Evolutionary conservation across 106 monocot species (phyloP).

Genomic region (Dendrobium nobile): DNA sequence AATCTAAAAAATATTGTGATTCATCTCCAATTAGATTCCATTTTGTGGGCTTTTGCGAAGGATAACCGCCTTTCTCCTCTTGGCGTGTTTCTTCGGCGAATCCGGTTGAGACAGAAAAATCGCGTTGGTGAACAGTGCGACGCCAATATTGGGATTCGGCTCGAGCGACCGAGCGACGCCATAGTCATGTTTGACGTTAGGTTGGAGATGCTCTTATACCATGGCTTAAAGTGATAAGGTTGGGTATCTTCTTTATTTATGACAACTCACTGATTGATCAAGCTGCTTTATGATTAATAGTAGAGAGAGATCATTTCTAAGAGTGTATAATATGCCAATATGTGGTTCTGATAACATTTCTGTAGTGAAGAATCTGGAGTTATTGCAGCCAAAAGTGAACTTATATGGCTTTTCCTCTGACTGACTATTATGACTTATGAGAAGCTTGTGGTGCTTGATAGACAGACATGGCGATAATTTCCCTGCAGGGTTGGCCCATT

Average conservation of each 20-base stretch:
- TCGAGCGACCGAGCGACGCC: too few species aligned
- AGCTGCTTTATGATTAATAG: neutral
- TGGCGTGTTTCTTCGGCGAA: too few species aligned
- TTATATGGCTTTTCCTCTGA: neutral
- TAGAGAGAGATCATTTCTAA: neutral
- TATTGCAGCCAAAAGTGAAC: neutral
- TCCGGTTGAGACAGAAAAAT: too few species aligned
- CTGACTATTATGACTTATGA: slow-evolving; percentile 2
- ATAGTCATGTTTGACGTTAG: too few species aligned
- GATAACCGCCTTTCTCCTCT: too few species aligned
- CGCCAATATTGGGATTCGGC: too few species aligned
- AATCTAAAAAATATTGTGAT: too few species aligned
- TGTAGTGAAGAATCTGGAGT: neutral
- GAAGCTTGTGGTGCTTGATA: neutral
- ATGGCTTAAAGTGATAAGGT: neutral
- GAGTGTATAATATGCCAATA: neutral
- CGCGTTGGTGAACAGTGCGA: too few species aligned
- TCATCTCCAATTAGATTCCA: too few species aligned
- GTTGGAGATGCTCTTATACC: neutral
- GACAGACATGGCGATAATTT: neutral
- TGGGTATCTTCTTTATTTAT: neutral
- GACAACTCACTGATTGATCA: neutral
- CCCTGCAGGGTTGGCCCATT: neutral
- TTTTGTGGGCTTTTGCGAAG: too few species aligned
- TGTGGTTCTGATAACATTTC: neutral